Conservation (phyloP, 768 basidiomycete genomes). For the Pleurotus tuber-regium region DNA sequence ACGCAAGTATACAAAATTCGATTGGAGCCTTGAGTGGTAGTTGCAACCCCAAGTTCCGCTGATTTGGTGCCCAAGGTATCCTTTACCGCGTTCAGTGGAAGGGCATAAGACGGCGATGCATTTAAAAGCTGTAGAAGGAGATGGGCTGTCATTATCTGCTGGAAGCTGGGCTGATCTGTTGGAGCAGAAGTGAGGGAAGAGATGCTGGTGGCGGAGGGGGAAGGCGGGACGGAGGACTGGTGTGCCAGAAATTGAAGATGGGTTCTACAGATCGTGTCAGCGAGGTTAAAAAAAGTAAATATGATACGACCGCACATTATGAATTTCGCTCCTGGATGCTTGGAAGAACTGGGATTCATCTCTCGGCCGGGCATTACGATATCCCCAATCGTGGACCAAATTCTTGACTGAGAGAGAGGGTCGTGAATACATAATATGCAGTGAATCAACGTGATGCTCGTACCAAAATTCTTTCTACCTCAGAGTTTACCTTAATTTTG, state of each 20-base stretch:
- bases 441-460: not conserved
- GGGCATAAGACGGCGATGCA: constrained; percentile 48
- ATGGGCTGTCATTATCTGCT: constrained; percentile 71
- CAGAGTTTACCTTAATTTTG: constrained; percentile 53
- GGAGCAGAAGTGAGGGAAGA: constrained; percentile 48
- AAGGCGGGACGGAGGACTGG: constrained; percentile 48
- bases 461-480: constrained; percentile 62
- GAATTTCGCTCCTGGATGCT: constrained; percentile 53
- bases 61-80: constrained; percentile 45
- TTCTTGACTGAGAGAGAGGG: constrained; percentile 48
- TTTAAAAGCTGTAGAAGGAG: constrained; percentile 59
- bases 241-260: constrained; percentile 56
- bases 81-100: constrained; percentile 64
- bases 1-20: constrained; percentile 74
- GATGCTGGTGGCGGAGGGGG: constrained; percentile 54
- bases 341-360: no score
- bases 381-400: constrained; percentile 68
- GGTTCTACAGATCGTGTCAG: constrained; percentile 32
- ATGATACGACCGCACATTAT: constrained; percentile 49
- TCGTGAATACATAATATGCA: not conserved
- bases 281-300: not conserved
- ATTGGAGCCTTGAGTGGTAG: constrained; percentile 46
- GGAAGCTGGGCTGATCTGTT: constrained; percentile 46
- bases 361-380: constrained; percentile 48
- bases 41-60: constrained; percentile 26